Evolutionary conservation across 257 asterid species (phyloP), one percentile per base, ranked within the genome.

Genomic region (Perilla frutescens): DNA sequence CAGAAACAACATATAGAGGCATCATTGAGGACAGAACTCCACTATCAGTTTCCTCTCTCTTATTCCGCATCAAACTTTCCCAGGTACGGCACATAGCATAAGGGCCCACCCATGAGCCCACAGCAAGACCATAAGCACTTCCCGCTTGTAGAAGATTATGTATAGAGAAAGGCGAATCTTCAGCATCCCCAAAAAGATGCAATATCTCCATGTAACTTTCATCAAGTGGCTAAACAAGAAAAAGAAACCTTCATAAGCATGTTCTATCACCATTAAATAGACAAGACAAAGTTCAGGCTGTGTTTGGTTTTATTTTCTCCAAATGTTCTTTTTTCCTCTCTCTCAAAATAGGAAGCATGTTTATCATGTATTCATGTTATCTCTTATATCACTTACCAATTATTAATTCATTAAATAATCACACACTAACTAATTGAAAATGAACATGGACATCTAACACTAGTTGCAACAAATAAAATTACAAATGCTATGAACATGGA

Each of bases 101-200:
- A 0, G 99, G 99, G 31, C 99, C 98, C 34, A 95, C 89, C 99
- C 99, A 95, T 62, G 99, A 92, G 51, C 99, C 99, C 8, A 96
- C 92, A 70, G 96, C 87, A 77, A 95, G 96, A 43, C 93, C 98
- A 74, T 90, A 95, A 48, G 87, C 84, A 79, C 84, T 86, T 66
- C 99, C 99, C 51, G 88, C 96, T 87, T 87, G 79, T 43, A 95
- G 97, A 87, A 95, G 99, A 86, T 89, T 89, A 88, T 95, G 99
- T 74, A 95, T 84, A 66, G 99, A 95, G 79, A 84, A 92, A 32
- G 96, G 87, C 15, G 99, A 84, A 31, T 80, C 90, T 69, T 87
- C 91, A 15, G 91, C 81, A 81, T 95, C 99, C 47, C 96, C 98
- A 80, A 95, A 92, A 62, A 90, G 93, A 74, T 84, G 81, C 84